These are phyloP conservation scores for Camellia oleifera DNA, from an alignment of 179 eudicot genomes.

Conservation along the genomic window DNA sequence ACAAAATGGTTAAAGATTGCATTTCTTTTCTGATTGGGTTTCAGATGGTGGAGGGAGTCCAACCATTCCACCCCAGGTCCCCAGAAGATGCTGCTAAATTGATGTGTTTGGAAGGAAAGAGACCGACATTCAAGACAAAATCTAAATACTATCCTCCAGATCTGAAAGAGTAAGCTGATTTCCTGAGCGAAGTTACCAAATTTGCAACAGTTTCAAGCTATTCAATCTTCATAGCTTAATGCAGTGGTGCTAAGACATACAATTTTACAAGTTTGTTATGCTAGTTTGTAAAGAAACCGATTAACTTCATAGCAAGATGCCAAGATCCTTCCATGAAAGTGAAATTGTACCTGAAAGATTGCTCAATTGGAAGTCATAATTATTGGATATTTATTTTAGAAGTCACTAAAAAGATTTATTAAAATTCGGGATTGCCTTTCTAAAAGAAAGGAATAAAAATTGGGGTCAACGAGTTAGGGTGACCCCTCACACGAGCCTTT, in stretches of 20 bases:
- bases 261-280: neutral
- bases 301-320: no score
- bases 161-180: conserved; percentile 70
- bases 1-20: neutral
- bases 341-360: neutral
- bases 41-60: conserved; percentile 95
- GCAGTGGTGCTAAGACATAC: neutral
- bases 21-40: conserved; percentile 14
- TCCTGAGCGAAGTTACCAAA: neutral
- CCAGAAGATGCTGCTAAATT: conserved; percentile 67
- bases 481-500: neutral
- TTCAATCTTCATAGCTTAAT: neutral
- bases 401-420: neutral
- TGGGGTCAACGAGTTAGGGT: neutral
- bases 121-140: conserved; percentile 71
- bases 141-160: conserved; percentile 72
- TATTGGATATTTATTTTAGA: neutral
- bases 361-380: neutral
- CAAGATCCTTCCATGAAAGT: neutral
- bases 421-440: neutral
- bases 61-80: conserved; percentile 79
- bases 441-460: neutral
- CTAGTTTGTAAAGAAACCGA: neutral
- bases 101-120: conserved; percentile 73
- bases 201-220: neutral